Evolutionary conservation across 768 basidiomycete species (phyloP), one percentile per base, ranked within the genome.

Genomic region (Gautieria morchelliformis): DNA sequence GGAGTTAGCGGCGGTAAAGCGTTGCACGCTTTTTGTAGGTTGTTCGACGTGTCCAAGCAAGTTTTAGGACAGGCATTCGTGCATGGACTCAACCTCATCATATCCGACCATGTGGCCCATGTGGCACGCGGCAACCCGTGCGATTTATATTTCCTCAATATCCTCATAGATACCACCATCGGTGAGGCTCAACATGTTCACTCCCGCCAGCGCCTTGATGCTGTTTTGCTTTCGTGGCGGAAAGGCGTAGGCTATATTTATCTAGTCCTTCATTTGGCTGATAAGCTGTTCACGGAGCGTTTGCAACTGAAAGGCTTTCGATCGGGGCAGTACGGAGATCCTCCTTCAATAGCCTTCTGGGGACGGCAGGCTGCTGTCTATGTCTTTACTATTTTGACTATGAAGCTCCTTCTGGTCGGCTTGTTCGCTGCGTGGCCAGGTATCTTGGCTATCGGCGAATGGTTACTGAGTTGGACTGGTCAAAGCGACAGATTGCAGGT

Each of bases 21-120:
- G 37, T 27, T 27, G 27, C 27, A 5, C 5, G 27, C 27, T 19
- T 35, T 41, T 39, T 45, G 50, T 32, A 92, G 89, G 92, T 67
- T 88, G n/a, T 93, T 89, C 68, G 93, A 96, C 64, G 88, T 96
- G 5, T 86, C 85, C 2, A 96, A 96, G 69, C 94, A 97, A 74
- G 73, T 96, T 54, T 77, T 88, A 14, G 95, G 90, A 47, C 87
- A 89, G 65, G 75, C 86, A 74, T 86, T 89, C 64, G 82, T 93
- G 4, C 90, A 93, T 65, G 79, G 78, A 3, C 73, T 81, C 44
- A 93, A 93, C 67, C 78, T 93, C 20, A 71, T 92, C 37, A 81
- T 91, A 51, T 93, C 93, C 27, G 82, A 82, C 63, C 63, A 91
- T 33, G 82, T 85, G 24, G 91, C 93, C 1, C 72, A 81, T 42